phyloP scores from a whole-genome alignment of 2,329 filamentous ascomycete species.

The Juglanconis juglandina region DNA sequence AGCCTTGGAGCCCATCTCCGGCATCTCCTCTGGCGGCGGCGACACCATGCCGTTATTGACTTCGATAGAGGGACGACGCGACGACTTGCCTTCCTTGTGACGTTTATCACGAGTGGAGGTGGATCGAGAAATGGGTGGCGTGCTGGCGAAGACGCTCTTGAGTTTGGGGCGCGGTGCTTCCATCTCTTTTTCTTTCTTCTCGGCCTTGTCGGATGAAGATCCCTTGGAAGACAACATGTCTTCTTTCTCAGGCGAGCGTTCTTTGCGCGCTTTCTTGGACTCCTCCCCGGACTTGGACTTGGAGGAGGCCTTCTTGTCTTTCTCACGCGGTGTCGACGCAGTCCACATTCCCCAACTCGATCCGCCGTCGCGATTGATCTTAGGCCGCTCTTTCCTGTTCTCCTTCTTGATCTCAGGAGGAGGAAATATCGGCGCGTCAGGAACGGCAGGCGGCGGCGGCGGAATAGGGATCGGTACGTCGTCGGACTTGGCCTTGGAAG shows the following conservation, averaged over 20 bases:
- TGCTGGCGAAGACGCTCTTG: conserved; percentile 65
- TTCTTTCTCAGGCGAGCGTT: conserved; percentile 54
- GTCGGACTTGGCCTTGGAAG: conserved; percentile 33
- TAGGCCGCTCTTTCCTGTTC: conserved; percentile 72
- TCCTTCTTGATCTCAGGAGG: conserved; percentile 54
- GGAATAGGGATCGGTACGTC: conserved; percentile 31
- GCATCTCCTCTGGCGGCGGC: conserved; percentile 67
- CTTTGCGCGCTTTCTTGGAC: conserved; percentile 40
- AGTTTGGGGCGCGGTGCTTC: conserved; percentile 55
- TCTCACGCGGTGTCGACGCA: conserved; percentile 43
- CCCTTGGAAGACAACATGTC: conserved; percentile 63
- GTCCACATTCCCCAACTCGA: conserved; percentile 76
- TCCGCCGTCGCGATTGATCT: conserved; percentile 64
- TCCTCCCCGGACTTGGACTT: conserved; percentile 66
- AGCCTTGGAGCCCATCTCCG: conserved; percentile 69
- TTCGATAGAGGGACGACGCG: conserved; percentile 67
- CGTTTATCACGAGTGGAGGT: conserved; percentile 67
- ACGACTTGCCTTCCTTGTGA: conserved; percentile 53
- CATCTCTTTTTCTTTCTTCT: conserved; percentile 35
- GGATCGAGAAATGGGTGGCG: conserved; percentile 64
- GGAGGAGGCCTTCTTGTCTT: conserved; percentile 55
- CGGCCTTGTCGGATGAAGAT: conserved; percentile 67
- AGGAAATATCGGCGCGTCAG: conserved; percentile 47
- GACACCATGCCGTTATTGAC: conserved; percentile 63
- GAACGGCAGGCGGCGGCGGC: conserved; percentile 44